Base-by-base conservation (phyloP, 2,329 filamentous ascomycete species). In the Cladorrhinum sp. region DNA sequence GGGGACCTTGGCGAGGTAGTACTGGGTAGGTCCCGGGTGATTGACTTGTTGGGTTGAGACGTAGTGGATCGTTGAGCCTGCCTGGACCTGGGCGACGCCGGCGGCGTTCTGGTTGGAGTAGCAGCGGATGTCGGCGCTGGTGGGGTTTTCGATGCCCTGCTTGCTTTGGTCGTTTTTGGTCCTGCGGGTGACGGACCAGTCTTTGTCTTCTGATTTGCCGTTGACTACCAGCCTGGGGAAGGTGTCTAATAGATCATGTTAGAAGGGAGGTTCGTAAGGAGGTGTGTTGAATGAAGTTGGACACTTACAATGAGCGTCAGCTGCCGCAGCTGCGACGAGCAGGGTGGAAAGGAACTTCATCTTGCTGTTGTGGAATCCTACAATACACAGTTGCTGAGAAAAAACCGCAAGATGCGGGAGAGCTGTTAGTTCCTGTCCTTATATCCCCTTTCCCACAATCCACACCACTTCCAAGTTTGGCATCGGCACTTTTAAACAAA, bases 11-110 rank as follows among this genome's bases (percentile, higher is more conserved):
- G 75, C 74, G 24, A 76, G 68, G 55, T 76, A 75, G 63, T 75
- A 76, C 64, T 76, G 73, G 9, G 73, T 73, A n/a, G 76, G 75
- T 0, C 75, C 75, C 1, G 74, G 75, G 58, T 75, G 73, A 63
- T 74, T 75, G 50, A 74, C 66, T 61, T 74, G 72, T 63, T 74
- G 73, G 1, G 72, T 72, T 16, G 72, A 73, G 50, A 74, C 59
- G 62, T 73, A 75, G 61, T 74, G 71, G 24, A 74, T 63, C 1
- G 69, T 71, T 3, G 72, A 65, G 3, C 73, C 73, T 16, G 73
- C 73, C 1, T 71, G 69, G 2, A 74, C 70, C 2, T 63, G 64
- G 12, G 64, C 63, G 22, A 74, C 59, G 27, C 67, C 65, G 22
- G 69, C 62, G 0, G 73, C 72, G n/a, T 67, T 74, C 52, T 65